Base-by-base conservation (phyloP, 2,329 filamentous ascomycete species). In the Orbilia ellipsospora region DNA sequence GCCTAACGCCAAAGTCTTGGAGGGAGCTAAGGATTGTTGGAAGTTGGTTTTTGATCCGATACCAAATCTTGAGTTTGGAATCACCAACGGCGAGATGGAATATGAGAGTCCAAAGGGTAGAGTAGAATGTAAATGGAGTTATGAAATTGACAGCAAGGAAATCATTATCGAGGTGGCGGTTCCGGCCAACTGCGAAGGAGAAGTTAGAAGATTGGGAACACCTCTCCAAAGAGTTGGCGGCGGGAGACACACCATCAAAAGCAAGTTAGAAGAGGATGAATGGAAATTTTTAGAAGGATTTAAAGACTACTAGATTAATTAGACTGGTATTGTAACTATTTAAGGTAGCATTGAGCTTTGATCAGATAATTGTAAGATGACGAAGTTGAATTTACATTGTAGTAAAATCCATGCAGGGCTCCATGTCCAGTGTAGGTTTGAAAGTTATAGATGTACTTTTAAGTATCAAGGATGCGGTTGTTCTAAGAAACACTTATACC, bases 11-110 rank as follows among this genome's bases (percentile, higher is more conserved):
- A 5, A 28, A n/a, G 48, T 61, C 12, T 18, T 61, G 18, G 57
- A 31, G 13, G 44, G 48, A 5, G 36, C 48, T 13, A 64, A 54
- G n/a, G 63, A 45, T n/a, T 51, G 51, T 10, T 63, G 63, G 57
- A 74, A 68, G 42, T 51, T 74, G 10, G 60, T 74, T 12, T 74
- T 74, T 18, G 63, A 74, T 42, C 70, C 70, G 13, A 68, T 74
- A 7, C 70, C 70, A 15, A 74, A 61, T 28, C 23, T 74, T 18
- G 70, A 74, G 44, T 67, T 68, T 50, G 63, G 63, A 15, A 56
- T 74, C 5, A 60, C 52, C 16, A 74, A 28, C 10, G 54, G 45
- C 3, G 51, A 74, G 28, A 74, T 74, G 63, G 63, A 63, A 40
- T 74, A 63, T 42, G 63, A 68, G 15, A 68, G 63, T 28, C 64